These are phyloP conservation scores for Massarina eburnea DNA, from an alignment of 2,329 filamentous ascomycete genomes.

Conservation along the genomic window DNA sequence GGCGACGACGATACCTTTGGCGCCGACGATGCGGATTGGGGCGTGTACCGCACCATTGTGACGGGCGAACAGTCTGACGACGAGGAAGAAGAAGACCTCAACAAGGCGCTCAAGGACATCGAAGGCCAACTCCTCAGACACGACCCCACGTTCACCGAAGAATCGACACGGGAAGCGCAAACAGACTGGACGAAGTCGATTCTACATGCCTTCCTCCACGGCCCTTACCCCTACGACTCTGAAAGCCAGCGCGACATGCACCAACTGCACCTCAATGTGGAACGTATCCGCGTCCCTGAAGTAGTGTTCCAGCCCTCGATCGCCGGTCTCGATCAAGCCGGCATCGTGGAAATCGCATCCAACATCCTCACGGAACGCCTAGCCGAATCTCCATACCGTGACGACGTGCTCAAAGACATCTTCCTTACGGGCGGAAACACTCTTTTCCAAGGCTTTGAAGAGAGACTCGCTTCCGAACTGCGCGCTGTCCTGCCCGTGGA, in stretches of 20 bases:
- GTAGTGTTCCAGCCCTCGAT: slow-evolving; percentile 91
- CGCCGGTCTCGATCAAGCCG: slow-evolving; percentile 89
- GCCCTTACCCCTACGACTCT: slow-evolving; percentile 81
- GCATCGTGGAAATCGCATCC: slow-evolving; percentile 86
- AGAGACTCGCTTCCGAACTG: slow-evolving; percentile 69
- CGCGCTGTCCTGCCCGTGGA: slow-evolving; percentile 70
- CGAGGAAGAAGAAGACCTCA: slow-evolving; percentile 88
- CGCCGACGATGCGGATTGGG: slow-evolving; percentile 97
- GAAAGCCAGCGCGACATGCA: slow-evolving; percentile 78
- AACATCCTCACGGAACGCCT: slow-evolving; percentile 88
- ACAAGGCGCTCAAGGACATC: slow-evolving; percentile 69
- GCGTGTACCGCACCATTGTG: slow-evolving; percentile 90
- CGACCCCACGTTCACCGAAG: slow-evolving; percentile 86
- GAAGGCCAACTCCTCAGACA: slow-evolving; percentile 84
- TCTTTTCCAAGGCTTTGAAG: slow-evolving; percentile 82
- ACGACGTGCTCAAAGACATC: slow-evolving; percentile 77
- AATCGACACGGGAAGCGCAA: slow-evolving; percentile 88
- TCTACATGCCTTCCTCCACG: slow-evolving; percentile 85
- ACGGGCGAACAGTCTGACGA: slow-evolving; percentile 81
- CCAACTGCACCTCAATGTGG: slow-evolving; percentile 94
- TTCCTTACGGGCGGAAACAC: slow-evolving; percentile 96
- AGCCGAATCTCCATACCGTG: slow-evolving; percentile 55
- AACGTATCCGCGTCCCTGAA: slow-evolving; percentile 91
- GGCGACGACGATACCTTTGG: slow-evolving; percentile 96
- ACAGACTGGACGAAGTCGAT: slow-evolving; percentile 93